A percentile compares a stretch with the other conserved stretches of the same genome.
phyloP scores from a whole-genome alignment of 2,329 filamentous ascomycete species.

The Ophiostoma montium region DNA sequence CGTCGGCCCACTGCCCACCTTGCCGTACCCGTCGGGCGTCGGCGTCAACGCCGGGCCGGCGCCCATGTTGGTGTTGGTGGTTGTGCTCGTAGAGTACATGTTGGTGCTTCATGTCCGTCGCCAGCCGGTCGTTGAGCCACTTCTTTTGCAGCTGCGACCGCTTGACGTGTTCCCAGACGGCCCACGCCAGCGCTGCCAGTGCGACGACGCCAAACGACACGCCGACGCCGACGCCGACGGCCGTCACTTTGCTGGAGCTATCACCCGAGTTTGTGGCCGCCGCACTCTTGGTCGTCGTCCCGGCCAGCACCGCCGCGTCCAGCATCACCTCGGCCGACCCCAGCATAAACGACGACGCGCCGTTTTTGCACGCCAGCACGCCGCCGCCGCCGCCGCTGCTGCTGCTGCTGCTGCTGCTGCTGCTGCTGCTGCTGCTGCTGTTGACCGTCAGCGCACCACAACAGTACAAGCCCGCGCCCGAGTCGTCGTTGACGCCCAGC shows the following conservation, averaged over 20 bases:
- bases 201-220: constrained; percentile 8
- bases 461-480: constrained; percentile 7
- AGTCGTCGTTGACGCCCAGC: constrained; percentile 1
- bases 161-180: constrained; percentile 7
- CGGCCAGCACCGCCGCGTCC: constrained; percentile 6
- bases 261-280: background rate
- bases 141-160: constrained; percentile 1
- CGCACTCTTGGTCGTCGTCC: constrained; percentile 4
- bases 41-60: background rate
- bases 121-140: background rate
- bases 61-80: background rate
- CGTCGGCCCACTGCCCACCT: constrained; percentile 1
- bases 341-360: constrained; percentile 5
- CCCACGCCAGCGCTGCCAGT: constrained; percentile 5
- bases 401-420: no score
- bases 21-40: background rate
- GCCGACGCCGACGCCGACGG: constrained; percentile 11
- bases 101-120: background rate
- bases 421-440: constrained; percentile 1
- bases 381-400: no score
- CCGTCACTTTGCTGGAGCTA: constrained; percentile 1
- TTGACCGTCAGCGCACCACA: constrained; percentile 2
- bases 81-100: no score
- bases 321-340: constrained; percentile 3
- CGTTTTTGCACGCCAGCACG: constrained; percentile 6